Evolutionary conservation across 2,329 filamentous ascomycete species (phyloP).

Genomic region (Pezicula radicicola): DNA sequence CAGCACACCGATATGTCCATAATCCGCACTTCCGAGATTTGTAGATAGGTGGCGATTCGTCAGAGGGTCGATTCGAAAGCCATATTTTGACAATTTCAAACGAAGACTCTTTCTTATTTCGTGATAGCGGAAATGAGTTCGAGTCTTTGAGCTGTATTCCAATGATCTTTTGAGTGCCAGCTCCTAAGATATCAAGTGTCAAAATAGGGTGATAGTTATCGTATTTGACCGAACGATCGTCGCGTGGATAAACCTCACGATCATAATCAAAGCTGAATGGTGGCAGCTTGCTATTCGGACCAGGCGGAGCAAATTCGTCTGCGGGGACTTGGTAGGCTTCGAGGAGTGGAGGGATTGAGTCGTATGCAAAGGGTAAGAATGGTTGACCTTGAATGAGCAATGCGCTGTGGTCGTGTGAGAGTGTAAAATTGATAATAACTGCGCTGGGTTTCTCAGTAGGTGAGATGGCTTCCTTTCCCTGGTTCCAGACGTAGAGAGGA

Average conservation of each 20-base stretch:
- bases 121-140: not conserved
- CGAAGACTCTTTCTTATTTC: not conserved
- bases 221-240: conserved; percentile 6
- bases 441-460: not conserved
- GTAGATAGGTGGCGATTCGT: not conserved
- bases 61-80: not conserved
- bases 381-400: not conserved
- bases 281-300: not conserved
- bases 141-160: not conserved
- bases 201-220: conserved; percentile 3
- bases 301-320: not conserved
- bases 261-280: conserved; percentile 6
- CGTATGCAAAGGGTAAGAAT: not conserved
- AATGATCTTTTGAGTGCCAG: conserved; percentile 1
- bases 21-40: not conserved
- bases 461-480: not conserved
- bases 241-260: conserved; percentile 3
- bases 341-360: not conserved
- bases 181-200: conserved; percentile 7
- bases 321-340: not conserved
- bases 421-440: not conserved
- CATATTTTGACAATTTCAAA: not conserved
- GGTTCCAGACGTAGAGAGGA: not conserved
- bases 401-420: not conserved
- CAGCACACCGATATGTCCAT: not conserved